Percentiles rank a stretch among this genome's conserved stretches.
Conservation (phyloP, 139 green algal genomes). For the Picochlorum sp. region DNA sequence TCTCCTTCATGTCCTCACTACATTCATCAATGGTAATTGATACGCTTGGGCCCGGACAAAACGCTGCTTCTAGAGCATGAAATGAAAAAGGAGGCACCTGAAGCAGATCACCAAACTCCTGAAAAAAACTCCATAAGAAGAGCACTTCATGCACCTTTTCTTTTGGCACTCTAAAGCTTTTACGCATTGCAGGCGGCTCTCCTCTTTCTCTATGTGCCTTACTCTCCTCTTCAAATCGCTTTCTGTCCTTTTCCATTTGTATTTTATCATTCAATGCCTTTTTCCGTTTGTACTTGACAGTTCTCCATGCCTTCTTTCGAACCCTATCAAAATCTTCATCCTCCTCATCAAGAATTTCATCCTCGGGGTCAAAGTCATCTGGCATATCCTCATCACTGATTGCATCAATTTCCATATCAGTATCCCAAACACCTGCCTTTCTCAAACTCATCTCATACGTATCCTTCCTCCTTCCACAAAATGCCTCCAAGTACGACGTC, state of each 20-base stretch:
- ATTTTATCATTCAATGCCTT: slow-evolving; percentile 5
- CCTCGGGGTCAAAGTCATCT: slow-evolving; percentile 11
- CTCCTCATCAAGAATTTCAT: slow-evolving; percentile 17
- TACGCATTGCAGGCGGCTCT: slow-evolving; percentile 30
- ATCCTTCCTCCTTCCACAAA: neutral
- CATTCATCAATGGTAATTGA: neutral
- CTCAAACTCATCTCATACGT: neutral
- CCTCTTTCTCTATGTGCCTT: slow-evolving; percentile 41
- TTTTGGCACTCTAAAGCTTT: slow-evolving; percentile 35
- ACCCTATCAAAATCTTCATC: neutral
- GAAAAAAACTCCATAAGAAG: slow-evolving; percentile 54
- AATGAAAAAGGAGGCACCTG: slow-evolving; percentile 60
- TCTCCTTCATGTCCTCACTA: neutral
- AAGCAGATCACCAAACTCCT: slow-evolving; percentile 51
- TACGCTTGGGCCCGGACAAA: slow-evolving; percentile 47
- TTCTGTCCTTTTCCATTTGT: slow-evolving; percentile 11
- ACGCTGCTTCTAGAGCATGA: slow-evolving; percentile 54
- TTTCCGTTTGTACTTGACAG: slow-evolving; percentile 11
- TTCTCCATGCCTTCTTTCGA: slow-evolving; percentile 11
- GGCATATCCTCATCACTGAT: slow-evolving; percentile 25
- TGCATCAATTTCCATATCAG: neutral
- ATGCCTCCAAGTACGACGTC: neutral
- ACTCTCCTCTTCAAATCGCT: slow-evolving; percentile 20
- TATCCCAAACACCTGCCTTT: neutral
- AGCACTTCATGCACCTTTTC: slow-evolving; percentile 52